Base-by-base conservation (phyloP, 495 filamentous ascomycete genomes). In the Aspergillus campestris region DNA sequence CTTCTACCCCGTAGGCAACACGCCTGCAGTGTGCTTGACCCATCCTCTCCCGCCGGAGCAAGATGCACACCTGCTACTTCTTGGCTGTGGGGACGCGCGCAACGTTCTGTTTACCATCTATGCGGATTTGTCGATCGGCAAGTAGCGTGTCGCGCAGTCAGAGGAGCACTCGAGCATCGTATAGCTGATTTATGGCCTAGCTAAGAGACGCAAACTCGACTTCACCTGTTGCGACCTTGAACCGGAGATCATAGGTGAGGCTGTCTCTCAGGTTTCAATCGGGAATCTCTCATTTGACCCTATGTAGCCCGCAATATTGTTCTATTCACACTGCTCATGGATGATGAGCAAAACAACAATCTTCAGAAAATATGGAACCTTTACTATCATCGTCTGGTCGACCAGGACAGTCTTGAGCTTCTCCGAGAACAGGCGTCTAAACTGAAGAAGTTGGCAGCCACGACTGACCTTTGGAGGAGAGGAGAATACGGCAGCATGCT, bases 31-130 rank as follows among this genome's bases (percentile, higher is more conserved):
- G 6, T 68, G 54, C 48, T 57, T 82, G 31, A 74, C 71, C 1
- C 62, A 70, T 31, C 47, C 61, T 8, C 50, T 80, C 2, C 70
- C 76, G 0, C 65, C 64, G 8, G 73, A 70, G 30, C 39, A 69
- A 34, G 49, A 67, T 31, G 73, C 69, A 15, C 52, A 67, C 18
- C 50, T 81, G n/a, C 62, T 82, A 1, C 53, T 73, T 3, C 64
- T 81, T 7, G 73, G 71, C 8, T 75, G 75, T 47, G 73, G 72
- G 0, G 77, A 80, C 58, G 66, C 64, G 6, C 65, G 75, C 8
- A 69, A 70, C 47, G 56, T 78, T 31, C 53, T 80, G 3, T 80
- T 68, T 46, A 78, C 77, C 0, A 44, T 58, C 10, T 68, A 66
- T 43, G 43, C 44, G 12, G 58, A 67, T 14, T 43, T 31, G 51